phyloP scores from a whole-genome alignment of 768 basidiomycete species.

The Russula sp. region DNA sequence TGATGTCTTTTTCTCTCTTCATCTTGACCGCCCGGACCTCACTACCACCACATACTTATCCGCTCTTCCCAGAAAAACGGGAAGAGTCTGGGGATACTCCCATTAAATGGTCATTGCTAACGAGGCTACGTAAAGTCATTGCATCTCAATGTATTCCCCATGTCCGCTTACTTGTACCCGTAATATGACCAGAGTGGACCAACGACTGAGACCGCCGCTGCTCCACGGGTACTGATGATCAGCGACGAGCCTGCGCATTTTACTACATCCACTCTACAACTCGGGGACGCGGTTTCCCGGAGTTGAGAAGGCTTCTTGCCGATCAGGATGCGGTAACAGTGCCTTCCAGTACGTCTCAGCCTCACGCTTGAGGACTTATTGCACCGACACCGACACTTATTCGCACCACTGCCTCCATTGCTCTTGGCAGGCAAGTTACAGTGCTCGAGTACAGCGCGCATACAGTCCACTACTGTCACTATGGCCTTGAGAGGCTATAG shows the following conservation, averaged over 20 bases:
- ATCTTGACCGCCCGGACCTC: conserved; percentile 17
- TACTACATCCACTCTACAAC: conserved; percentile 2
- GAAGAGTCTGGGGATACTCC: conserved; percentile 4
- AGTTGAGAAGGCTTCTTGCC: conserved; percentile 15
- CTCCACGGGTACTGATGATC: conserved; percentile 17
- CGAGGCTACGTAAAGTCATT: conserved; percentile 22
- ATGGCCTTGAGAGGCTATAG: not conserved
- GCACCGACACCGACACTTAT: not conserved
- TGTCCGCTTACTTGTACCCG: conserved; percentile 22
- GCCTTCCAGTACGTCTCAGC: conserved; percentile 1
- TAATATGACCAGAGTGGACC: conserved; percentile 23
- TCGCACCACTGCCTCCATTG: not conserved
- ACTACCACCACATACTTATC: conserved; percentile 7
- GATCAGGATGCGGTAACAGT: conserved; percentile 15
- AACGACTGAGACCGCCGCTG: conserved; percentile 9
- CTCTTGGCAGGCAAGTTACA: conserved; percentile 6
- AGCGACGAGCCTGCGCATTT: conserved; percentile 13
- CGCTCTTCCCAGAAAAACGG: conserved; percentile 16
- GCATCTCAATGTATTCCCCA: conserved; percentile 18
- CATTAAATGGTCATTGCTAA: conserved; percentile 15
- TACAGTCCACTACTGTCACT: not conserved
- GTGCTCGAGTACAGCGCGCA: not conserved
- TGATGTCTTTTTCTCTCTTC: conserved; percentile 20
- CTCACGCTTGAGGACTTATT: not conserved
- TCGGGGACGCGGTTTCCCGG: conserved; percentile 12